Percentiles rank a stretch among this genome's conserved stretches.
Conservation (phyloP, 2,329 filamentous ascomycete species). For the Salinomyces thailandicus region DNA sequence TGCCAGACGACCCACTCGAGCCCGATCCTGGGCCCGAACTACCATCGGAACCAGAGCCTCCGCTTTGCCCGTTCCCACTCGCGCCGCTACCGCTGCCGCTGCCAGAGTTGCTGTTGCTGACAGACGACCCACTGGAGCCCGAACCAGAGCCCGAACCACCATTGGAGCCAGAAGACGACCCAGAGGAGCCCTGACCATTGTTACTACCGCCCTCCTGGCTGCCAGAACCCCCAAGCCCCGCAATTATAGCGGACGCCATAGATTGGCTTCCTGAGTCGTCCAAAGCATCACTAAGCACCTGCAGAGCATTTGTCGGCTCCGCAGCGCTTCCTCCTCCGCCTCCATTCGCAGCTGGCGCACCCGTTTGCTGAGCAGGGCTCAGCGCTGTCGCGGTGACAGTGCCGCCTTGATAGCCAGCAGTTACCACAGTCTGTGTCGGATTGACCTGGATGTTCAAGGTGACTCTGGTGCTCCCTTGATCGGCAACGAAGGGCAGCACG, state of each 20-base stretch:
- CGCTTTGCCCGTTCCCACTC: neutral
- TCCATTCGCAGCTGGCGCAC: too few species aligned
- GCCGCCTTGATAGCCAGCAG: slow-evolving; percentile 6
- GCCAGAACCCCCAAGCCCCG: too few species aligned
- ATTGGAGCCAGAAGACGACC: too few species aligned
- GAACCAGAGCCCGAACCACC: neutral
- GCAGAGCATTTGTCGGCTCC: slow-evolving; percentile 4
- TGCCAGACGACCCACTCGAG: neutral
- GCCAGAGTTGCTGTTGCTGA: neutral
- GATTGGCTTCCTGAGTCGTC: too few species aligned
- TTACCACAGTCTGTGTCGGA: slow-evolving; percentile 8
- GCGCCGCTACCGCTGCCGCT: neutral
- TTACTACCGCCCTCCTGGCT: too few species aligned
- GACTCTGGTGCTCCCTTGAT: slow-evolving; percentile 5
- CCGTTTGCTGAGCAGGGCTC: neutral
- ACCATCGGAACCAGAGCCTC: too few species aligned
- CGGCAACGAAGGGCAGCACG: slow-evolving; percentile 8
- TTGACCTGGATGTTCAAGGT: slow-evolving; percentile 7
- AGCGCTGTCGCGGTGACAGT: slow-evolving; percentile 8
- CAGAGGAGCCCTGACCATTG: too few species aligned
- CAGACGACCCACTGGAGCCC: neutral
- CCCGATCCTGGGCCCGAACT: neutral
- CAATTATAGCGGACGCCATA: too few species aligned
- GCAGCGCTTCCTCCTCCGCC: too few species aligned
- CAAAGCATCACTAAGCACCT: slow-evolving; percentile 2